Evolutionary conservation across 495 filamentous ascomycete genomes (phyloP).

Genomic region (Penicillium longicatenatum): DNA sequence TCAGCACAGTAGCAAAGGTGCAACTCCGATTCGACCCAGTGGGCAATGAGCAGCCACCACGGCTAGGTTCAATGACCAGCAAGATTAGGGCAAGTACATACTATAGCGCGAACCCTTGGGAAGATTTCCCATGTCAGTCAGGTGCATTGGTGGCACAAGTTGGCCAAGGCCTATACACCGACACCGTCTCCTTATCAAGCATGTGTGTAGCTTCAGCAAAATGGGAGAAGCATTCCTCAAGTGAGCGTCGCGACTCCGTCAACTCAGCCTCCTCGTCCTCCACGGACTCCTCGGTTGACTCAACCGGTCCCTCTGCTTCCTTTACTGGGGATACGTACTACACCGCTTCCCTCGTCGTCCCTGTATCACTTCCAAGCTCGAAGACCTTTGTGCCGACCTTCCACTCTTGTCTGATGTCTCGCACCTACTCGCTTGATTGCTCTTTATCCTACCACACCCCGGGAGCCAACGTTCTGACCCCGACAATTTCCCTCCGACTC

Average conservation of each 20-base stretch:
- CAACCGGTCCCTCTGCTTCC: constrained; percentile 42
- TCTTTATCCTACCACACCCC: constrained; percentile 61
- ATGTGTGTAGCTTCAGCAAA: constrained; percentile 63
- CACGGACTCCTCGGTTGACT: constrained; percentile 23
- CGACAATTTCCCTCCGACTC: constrained; percentile 63
- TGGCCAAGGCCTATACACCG: constrained; percentile 65
- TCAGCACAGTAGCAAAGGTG: constrained; percentile 66
- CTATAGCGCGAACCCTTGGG: constrained; percentile 66
- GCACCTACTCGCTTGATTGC: constrained; percentile 76
- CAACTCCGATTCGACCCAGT: constrained; percentile 75
- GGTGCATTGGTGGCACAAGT: constrained; percentile 17
- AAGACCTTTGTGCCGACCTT: constrained; percentile 85
- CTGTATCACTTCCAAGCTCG: constrained; percentile 69
- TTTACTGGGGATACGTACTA: constrained; percentile 56
- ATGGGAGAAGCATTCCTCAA: constrained; percentile 62
- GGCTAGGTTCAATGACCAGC: constrained; percentile 62
- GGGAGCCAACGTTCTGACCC: constrained; percentile 53
- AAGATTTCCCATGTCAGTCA: constrained; percentile 39
- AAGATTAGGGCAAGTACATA: constrained; percentile 78
- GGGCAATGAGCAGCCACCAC: constrained; percentile 62
- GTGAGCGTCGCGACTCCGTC: constrained; percentile 61
- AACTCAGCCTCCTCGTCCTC: constrained; percentile 32
- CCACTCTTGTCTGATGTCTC: constrained; percentile 79
- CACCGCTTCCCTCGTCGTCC: constrained; percentile 68
- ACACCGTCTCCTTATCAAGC: constrained; percentile 62